phyloP scores from a whole-genome alignment of 1,284 basidiomycete species.

The Heliocybe sulcata region DNA sequence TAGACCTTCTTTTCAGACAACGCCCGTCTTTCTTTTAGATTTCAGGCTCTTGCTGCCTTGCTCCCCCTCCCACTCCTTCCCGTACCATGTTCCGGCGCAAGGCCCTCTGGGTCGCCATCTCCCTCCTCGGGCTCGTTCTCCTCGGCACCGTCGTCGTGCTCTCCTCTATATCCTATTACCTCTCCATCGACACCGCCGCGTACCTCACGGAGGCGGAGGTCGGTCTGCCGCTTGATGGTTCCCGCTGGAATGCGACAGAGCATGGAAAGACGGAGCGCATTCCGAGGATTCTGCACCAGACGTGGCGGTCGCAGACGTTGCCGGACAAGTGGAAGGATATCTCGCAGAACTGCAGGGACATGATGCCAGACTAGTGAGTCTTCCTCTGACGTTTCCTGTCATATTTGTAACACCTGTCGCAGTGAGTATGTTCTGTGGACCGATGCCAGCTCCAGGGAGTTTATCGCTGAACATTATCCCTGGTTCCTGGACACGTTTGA shows the following conservation, averaged over 20 bases:
- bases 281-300: constrained; percentile 95
- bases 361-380: constrained; percentile 94
- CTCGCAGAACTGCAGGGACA: constrained; percentile 75
- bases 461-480: constrained; percentile 83
- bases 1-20: constrained; percentile 3
- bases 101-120: constrained; percentile 62
- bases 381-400: not conserved
- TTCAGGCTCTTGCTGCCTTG: constrained; percentile 15
- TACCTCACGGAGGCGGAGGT: constrained; percentile 80
- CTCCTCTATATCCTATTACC: constrained; percentile 85
- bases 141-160: constrained; percentile 90
- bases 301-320: constrained; percentile 90
- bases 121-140: constrained; percentile 79
- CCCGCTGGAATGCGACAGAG: constrained; percentile 53
- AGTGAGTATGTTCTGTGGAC: constrained; percentile 98
- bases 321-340: constrained; percentile 80
- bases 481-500: constrained; percentile 95
- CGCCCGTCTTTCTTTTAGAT: constrained; percentile 10
- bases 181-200: constrained; percentile 74
- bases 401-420: constrained; percentile 9
- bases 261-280: constrained; percentile 65
- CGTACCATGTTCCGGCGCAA: constrained; percentile 51
- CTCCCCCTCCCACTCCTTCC: constrained; percentile 15
- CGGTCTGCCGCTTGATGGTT: constrained; percentile 41
- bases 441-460: constrained; percentile 83